phyloP scores from a whole-genome alignment of 495 filamentous ascomycete species.

The Aspergillus olivimuriae region DNA sequence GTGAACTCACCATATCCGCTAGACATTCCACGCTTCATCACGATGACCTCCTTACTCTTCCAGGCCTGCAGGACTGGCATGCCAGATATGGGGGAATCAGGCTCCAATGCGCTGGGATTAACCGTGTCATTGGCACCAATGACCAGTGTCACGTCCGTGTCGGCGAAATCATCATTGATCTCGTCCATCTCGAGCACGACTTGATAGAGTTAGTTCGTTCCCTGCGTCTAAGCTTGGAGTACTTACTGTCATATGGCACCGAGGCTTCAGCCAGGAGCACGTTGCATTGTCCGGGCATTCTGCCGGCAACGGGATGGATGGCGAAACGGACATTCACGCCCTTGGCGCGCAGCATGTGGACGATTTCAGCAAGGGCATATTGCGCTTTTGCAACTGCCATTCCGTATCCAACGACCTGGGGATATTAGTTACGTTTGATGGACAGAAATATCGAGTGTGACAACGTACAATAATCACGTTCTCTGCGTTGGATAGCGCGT shows the following conservation, averaged over 20 bases:
- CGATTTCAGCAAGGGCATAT: conserved; percentile 76
- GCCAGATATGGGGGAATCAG: conserved; percentile 70
- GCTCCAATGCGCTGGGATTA: conserved; percentile 75
- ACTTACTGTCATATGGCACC: conserved; percentile 69
- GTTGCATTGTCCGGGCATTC: conserved; percentile 85
- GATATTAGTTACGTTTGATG: not conserved
- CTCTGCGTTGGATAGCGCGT: conserved; percentile 61
- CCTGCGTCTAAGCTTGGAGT: no score
- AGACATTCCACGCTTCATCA: conserved; percentile 80
- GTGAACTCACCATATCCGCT: conserved; percentile 69
- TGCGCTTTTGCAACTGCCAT: conserved; percentile 87
- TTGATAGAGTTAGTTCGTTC: conserved; percentile 15
- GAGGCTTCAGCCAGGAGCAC: conserved; percentile 75
- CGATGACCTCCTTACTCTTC: conserved; percentile 84
- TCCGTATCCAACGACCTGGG: conserved; percentile 64
- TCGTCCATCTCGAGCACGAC: conserved; percentile 84
- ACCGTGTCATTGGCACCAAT: conserved; percentile 85
- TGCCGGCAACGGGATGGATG: conserved; percentile 75
- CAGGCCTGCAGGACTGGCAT: conserved; percentile 84
- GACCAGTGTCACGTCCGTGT: conserved; percentile 77
- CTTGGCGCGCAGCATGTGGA: conserved; percentile 57
- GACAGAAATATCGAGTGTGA: not conserved
- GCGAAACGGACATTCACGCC: conserved; percentile 77
- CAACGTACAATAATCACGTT: conserved; percentile 61
- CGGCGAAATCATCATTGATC: conserved; percentile 79